A percentile compares a stretch with the other conserved stretches of the same genome.
These are phyloP conservation scores for Xylaria multiplex DNA, from an alignment of 2,329 filamentous ascomycete species.

Conservation along the genomic window DNA sequence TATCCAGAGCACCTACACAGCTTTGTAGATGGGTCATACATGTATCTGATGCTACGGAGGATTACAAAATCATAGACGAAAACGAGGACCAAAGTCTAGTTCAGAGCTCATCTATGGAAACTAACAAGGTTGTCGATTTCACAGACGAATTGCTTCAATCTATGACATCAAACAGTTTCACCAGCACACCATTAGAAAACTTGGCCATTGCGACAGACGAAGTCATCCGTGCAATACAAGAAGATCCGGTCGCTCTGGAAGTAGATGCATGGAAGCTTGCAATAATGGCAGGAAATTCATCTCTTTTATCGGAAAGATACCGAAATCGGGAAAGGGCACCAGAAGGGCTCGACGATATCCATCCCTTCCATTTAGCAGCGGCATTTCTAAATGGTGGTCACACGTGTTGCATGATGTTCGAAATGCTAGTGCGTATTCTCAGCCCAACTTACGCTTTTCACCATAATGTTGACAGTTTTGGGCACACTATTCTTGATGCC, in stretches of 20 bases:
- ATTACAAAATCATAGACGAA: background rate
- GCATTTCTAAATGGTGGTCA: conserved; percentile 51
- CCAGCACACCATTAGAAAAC: conserved; percentile 6
- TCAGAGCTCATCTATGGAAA: no score
- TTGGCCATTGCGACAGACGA: conserved; percentile 32
- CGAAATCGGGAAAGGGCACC: background rate
- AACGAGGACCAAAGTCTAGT: no score
- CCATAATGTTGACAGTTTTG: conserved; percentile 44
- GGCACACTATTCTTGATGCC: conserved; percentile 54
- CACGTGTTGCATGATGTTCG: conserved; percentile 48
- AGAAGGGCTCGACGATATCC: conserved; percentile 32
- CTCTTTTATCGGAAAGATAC: background rate
- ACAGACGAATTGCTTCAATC: conserved; percentile 1
- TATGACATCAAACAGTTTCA: conserved; percentile 1
- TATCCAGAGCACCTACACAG: background rate
- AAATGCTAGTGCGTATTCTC: conserved; percentile 18
- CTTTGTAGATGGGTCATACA: conserved; percentile 18
- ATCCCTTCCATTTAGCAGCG: conserved; percentile 52
- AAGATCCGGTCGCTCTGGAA: conserved; percentile 16
- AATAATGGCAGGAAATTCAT: conserved; percentile 40
- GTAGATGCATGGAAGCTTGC: conserved; percentile 37
- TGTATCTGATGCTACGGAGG: background rate
- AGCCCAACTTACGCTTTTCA: conserved; percentile 14
- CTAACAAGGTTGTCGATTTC: background rate
- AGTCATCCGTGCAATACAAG: conserved; percentile 25